A percentile compares a stretch with the other conserved stretches of the same genome.
Conservation (phyloP, 2,329 filamentous ascomycete species). For the Aphanocladium album region DNA sequence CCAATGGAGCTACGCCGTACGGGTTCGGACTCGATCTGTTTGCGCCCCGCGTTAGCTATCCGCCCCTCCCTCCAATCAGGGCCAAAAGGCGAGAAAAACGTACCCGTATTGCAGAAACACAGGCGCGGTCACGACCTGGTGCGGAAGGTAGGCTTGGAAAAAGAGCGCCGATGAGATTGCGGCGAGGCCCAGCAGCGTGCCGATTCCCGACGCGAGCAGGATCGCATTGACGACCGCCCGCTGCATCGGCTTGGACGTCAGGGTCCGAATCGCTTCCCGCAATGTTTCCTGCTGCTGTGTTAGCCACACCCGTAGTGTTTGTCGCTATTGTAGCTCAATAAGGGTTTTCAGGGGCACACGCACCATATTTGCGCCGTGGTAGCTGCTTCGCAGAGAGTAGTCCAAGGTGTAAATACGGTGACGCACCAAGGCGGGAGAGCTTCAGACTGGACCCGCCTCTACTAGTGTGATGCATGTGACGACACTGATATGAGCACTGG, state of each 20-base stretch:
- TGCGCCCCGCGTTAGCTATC: neutral
- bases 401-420: neutral
- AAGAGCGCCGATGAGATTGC: conserved; percentile 47
- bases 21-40: conserved; percentile 45
- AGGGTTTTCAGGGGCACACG: neutral
- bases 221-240: conserved; percentile 43
- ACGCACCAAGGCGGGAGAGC: neutral
- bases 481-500: neutral
- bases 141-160: conserved; percentile 52
- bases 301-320: neutral
- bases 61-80: neutral
- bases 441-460: neutral
- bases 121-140: conserved; percentile 47
- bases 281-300: conserved; percentile 25
- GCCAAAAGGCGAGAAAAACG: conserved; percentile 17
- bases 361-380: conserved; percentile 4
- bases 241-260: conserved; percentile 48
- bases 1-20: conserved; percentile 45
- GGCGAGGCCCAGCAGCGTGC: conserved; percentile 43
- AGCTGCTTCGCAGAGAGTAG: neutral
- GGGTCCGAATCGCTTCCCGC: conserved; percentile 31
- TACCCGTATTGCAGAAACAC: conserved; percentile 57
- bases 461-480: conserved; percentile 6
- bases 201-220: conserved; percentile 38
- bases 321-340: neutral